Conservation (phyloP, 139 green algal genomes). For the Pedinophyceae sp. region DNA sequence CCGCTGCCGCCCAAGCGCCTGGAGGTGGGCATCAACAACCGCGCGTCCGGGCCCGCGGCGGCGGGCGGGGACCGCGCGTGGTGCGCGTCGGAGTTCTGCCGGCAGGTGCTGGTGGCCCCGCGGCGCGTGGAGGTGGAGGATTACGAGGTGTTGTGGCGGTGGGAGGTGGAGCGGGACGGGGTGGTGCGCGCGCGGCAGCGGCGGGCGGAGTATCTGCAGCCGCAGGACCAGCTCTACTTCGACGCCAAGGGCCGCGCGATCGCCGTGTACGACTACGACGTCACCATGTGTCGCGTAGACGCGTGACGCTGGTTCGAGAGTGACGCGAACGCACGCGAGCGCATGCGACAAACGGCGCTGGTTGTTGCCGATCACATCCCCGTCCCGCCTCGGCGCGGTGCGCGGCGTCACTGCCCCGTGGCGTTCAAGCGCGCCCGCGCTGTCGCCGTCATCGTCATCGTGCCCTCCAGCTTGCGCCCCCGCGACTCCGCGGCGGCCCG, state of each 20-base stretch:
- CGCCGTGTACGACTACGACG: background rate
- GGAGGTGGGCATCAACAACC: background rate
- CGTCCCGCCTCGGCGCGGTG: too few relatives aligned
- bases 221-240: background rate
- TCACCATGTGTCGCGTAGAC: too few relatives aligned
- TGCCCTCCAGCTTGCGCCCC: too few relatives aligned
- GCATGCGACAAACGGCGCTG: too few relatives aligned
- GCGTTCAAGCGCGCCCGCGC: too few relatives aligned
- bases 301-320: too few relatives aligned
- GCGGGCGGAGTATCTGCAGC: background rate
- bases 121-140: background rate
- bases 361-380: too few relatives aligned
- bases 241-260: background rate
- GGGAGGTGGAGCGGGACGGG: background rate
- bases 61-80: background rate
- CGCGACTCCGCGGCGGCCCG: too few relatives aligned
- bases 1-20: background rate
- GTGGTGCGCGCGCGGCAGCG: background rate
- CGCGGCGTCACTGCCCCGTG: too few relatives aligned
- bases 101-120: background rate
- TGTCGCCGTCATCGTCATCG: too few relatives aligned
- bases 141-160: background rate
- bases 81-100: background rate
- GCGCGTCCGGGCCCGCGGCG: too few relatives aligned
- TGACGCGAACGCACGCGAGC: too few relatives aligned